Evolutionary conservation across 129 eudicot genomes (phyloP), one percentile per base, ranked within the genome.

Genomic region (Centrapalus pauciflorus): DNA sequence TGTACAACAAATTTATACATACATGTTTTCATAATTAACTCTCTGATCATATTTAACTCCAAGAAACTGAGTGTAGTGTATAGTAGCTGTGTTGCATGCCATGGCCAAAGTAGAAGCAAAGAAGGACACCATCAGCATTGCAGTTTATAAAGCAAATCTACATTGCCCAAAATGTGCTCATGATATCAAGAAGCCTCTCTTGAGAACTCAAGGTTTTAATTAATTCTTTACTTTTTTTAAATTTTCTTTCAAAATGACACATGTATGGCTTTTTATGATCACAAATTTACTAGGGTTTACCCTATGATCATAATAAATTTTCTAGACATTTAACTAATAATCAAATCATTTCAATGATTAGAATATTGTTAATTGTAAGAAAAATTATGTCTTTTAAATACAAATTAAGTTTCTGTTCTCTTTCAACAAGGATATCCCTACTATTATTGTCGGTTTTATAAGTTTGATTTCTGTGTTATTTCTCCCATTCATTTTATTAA

Each of bases 91-190:
- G 32, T 38, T 56, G 0, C 16, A 37, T 41, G 25, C 33, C 26
- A 60, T 78, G 75, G 74, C 74, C 14, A 60, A 59, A 69, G 72
- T 13, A 30, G 66, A 51, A 78, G 82, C 12, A 82, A 86, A 77
- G 89, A 85, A 79, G 79, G 80, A 61, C 77, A 66, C 84, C 66
- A 84, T 85, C 28, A 75, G 64, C 38, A 80, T 80, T 61, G 95
- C 82, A 30, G 80, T 81, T 29, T 93, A 83, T 77, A 92, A 85
- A 79, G 88, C 84, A 50, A 58, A 93, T 72, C 68, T 93, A 20
- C 98, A 88, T 67, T 93, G 98, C 75, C 98, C 98, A 38, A 73
- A 93, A 74, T 93, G 98, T 82, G 98, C 96, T 34, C 75, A 69
- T 50, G 95, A 85, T 68, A 87, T 91, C 63, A 71, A 72, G 68